Base-by-base conservation (phyloP, 139 green algal species). In the Zygnema cylindricum region DNA sequence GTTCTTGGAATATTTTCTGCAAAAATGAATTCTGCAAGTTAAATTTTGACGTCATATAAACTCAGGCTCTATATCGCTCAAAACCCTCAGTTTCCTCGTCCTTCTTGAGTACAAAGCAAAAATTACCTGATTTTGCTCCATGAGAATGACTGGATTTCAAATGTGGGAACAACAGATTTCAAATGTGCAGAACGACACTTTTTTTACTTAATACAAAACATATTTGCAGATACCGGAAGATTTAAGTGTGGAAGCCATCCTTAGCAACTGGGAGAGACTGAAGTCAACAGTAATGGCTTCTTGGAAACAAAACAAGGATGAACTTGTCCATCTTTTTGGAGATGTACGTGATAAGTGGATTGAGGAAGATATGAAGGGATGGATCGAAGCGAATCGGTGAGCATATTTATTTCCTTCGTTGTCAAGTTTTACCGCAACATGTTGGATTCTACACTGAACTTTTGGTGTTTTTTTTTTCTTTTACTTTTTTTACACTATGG, bases 261-360 rank as follows among this genome's bases (percentile, higher is more conserved):
- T 93, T 76, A 43, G 55, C 0, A 21, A 42, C 33, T 93, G 90
- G 90, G 49, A 83, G 73, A 2, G 2, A 21, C 57, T 91, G 41
- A 91, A 91, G 81, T 69, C 69, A 16, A 40, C 30, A n/a, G 33
- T 85, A 16, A 89, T 89, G 86, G 55, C 36, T 43, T 77, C 86
- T 2, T 91, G 86, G 96, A 36, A 83, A 2, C 69, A 90, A 75
- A 83, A 92, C 40, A 89, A 57, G 41, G 76, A 93, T 23, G 22
- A 42, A 35, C 86, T 99, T 77, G 95, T 99, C 16, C 77, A 96
- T 16, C 89, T 97, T 36, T 99, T 99, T 94, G 97, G 96, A 21
- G 36, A 25, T n/a, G 95, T 95, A 33, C 92, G 98, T 0, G 97
- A 99, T 91, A 93, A 95, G 0, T 99, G 97, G 98, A 99, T 99